Base-by-base conservation (phyloP, 2,329 filamentous ascomycete genomes). In the Diaporthe helianthi region DNA sequence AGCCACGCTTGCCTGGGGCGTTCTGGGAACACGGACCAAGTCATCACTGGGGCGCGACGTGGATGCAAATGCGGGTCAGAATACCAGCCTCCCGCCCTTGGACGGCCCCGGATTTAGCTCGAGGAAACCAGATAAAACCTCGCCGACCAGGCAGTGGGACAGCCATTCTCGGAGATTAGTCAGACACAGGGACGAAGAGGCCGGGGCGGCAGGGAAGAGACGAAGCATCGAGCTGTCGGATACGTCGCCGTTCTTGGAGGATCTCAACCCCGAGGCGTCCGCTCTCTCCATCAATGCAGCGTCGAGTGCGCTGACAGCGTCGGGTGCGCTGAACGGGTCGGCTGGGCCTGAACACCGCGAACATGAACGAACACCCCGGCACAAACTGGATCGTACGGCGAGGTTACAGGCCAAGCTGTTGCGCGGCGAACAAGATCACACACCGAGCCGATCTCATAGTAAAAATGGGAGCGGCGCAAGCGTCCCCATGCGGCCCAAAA, bases 1-100 rank as follows among this genome's bases (percentile, higher is more conserved):
- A 49, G 89, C 89, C 31, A 87, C 86, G 3, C 75, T 91, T 65
- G 89, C 89, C 38, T 92, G 89, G 88, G 83, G 78, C 65, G 80
- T 81, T 22, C 76, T 86, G 17, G 79, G 80, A 15, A 78, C 81
- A 5, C 79, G 77, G 71, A 82, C 84, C 33, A 79, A 78, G 53
- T 53, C 52, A 55, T 29, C 65, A 7, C 53, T 38, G 24, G 63
- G 67, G 52, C 63, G 67, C 69, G 75, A 67, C 51, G 73, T 53
- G 77, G 76, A 67, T 29, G 33, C 44, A 12, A 36, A 51, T 24
- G 31, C 54, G 15, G 67, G 65, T 4, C 69, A 67, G 26, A 64
- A 9, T 12, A 65, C 47, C 4, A 68, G 67, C 31, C 54, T 60
- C 13, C 60, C 67, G 12, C 52, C 52, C 22, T 44, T 65, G 6